Evolutionary conservation across 2,329 filamentous ascomycete genomes (phyloP).

Genomic region (Penicillium sp.): DNA sequence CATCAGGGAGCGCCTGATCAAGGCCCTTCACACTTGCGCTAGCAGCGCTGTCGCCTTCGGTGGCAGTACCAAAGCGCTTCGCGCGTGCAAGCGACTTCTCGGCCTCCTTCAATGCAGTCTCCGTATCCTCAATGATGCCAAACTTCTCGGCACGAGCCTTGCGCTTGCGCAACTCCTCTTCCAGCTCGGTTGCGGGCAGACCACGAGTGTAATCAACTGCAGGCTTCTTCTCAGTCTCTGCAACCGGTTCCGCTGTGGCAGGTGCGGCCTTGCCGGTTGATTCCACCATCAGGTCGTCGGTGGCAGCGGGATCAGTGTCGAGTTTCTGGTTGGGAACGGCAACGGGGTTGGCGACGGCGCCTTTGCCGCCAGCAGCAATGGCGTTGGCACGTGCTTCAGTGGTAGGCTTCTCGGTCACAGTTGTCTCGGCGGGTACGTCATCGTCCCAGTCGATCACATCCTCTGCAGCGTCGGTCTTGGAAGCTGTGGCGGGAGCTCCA

Average conservation of each 20-base stretch:
- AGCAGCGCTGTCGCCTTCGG: constrained; percentile 13
- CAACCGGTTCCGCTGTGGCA: constrained; percentile 18
- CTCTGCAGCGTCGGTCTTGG: constrained; percentile 35
- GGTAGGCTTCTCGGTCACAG: constrained; percentile 26
- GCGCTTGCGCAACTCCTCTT: constrained; percentile 49
- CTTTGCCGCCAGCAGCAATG: constrained; percentile 41
- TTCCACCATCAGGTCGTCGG: constrained; percentile 40
- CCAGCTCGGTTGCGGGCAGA: constrained; percentile 45
- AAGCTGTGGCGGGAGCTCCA: constrained; percentile 14
- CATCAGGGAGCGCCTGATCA: constrained; percentile 47
- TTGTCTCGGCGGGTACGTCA: constrained; percentile 31
- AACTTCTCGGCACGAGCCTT: constrained; percentile 52
- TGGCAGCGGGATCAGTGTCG: constrained; percentile 38
- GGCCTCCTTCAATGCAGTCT: constrained; percentile 41
- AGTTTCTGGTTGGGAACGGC: constrained; percentile 42
- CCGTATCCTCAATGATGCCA: constrained; percentile 44
- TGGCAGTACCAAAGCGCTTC: constrained; percentile 46
- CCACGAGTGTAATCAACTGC: constrained; percentile 42
- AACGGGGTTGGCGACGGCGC: constrained; percentile 38
- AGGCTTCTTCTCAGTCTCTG: constrained; percentile 33
- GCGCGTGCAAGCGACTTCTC: constrained; percentile 47
- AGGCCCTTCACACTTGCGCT: constrained; percentile 40
- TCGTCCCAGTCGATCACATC: constrained; percentile 50
- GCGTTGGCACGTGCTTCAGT: constrained; percentile 34
- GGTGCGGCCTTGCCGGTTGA: constrained; percentile 22